A percentile compares a stretch with the other conserved stretches of the same genome.
Conservation (phyloP, 495 filamentous ascomycete genomes). For the Stereocaulon alpinum region DNA sequence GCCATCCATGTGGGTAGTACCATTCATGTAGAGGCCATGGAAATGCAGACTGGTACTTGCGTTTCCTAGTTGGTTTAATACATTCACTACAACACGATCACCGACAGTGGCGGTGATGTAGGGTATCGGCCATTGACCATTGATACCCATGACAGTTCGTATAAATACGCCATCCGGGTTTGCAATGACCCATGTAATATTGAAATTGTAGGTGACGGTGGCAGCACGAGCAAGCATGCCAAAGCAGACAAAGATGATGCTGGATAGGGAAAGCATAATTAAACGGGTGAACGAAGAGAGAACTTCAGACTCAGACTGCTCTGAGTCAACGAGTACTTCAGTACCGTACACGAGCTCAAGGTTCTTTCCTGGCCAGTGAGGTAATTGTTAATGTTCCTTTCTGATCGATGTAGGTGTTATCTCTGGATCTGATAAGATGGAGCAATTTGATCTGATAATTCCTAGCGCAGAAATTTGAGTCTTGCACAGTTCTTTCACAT, state of each 20-base stretch:
- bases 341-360: not conserved
- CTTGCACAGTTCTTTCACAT: not conserved
- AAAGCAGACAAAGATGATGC: slow-evolving; percentile 9
- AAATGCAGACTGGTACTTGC: slow-evolving; percentile 65
- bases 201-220: slow-evolving; percentile 63
- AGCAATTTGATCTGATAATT: slow-evolving; percentile 18
- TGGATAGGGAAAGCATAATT: slow-evolving; percentile 8
- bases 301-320: not conserved
- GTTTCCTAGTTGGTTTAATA: slow-evolving; percentile 65
- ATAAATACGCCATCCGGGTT: slow-evolving; percentile 64
- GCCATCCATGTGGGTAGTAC: slow-evolving; percentile 59
- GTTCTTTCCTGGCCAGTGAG: not conserved
- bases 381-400: not conserved
- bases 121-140: slow-evolving; percentile 69
- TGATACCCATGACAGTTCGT: slow-evolving; percentile 71
- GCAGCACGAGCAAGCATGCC: slow-evolving; percentile 29
- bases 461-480: not conserved
- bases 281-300: not conserved
- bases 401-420: slow-evolving; percentile 1
- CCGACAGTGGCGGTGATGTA: slow-evolving; percentile 57
- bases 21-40: slow-evolving; percentile 60
- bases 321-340: not conserved
- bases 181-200: slow-evolving; percentile 68
- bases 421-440: slow-evolving; percentile 21
- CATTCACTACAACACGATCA: slow-evolving; percentile 62